Evolutionary conservation across 306 rosid genomes (phyloP), one percentile per base, ranked within the genome.

Genomic region (Quercus cerris): DNA sequence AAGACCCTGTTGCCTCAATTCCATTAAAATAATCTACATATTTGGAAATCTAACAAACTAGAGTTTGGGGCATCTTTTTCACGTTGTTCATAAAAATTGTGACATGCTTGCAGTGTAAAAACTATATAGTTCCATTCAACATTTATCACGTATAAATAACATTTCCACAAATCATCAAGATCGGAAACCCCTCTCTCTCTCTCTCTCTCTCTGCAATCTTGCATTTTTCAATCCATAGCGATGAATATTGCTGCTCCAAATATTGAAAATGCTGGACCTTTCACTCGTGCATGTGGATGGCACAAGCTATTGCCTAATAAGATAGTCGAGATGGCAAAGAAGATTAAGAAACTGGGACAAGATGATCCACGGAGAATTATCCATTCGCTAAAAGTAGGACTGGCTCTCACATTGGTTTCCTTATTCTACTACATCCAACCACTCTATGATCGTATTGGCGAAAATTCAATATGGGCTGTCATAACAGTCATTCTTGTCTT

Each of bases 361-460:
- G 83, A 79, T 70, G 83, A 79, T 80, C 83, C 75, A 6, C 64
- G 81, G 61, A 59, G 78, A 56, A 71, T 79, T 17, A 19, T 54
- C 64, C 86, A 83, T 62, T 75, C 81, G 12, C 61, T 83, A 4
- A 79, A 79, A 83, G 81, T 83, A 46, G 83, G 78, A 20, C 13
- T 70, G 12, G 86, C 83, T 15, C 30, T 83, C 66, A 54, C 72
- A 0, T 38, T 83, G 73, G 77, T 75, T 25, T 75, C 80, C 15
- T 31, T 70, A 55, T 74, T 78, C 46, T 75, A 70, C 55, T 75
- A 78, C 25, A 52, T 70, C 8, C 70, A 19, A 64, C 86, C 87
- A 6, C 80, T 78, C 22, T 83, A 68, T 23, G 67, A 59, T 12
- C 56, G 69, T 19, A 66, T 83, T n/a, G 80, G 80, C 25, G 38